Evolutionary conservation across 768 basidiomycete species (phyloP), one percentile per base, ranked within the genome.

Genomic region (Hericium coralloides): DNA sequence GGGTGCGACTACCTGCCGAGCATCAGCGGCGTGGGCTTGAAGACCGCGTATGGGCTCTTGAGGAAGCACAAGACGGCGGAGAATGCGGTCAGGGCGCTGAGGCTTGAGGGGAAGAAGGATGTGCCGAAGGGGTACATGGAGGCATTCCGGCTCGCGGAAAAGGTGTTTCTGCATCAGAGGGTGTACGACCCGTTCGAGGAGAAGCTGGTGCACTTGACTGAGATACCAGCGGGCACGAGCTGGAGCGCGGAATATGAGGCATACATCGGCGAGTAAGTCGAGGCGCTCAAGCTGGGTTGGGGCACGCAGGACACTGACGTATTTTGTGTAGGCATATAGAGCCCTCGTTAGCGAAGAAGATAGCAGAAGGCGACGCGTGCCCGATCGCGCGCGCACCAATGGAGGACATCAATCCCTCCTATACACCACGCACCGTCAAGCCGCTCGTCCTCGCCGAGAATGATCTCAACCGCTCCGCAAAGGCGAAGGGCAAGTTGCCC

Each of bases 1-100:
- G 93, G 93, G 15, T 95, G 93, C 67, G 93, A 95, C 68, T 95
- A 95, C 70, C 77, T 98, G 20, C 81, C 90, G 9, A 95, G 90
- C 63, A 91, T 99, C 52, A 82, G 81, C 22, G 95, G 95, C 1
- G 76, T 99, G 41, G 97, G 97, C 7, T 72, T 99, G 66, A 98
- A 97, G 78, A 98, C 92, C 12, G 94, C 97, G 6, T 89, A 87
- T 73, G 71, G 76, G 18, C 73, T 98, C 39, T 71, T 99, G 62
- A 76, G 86, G 65, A 92, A 90, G 68, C 82, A 90, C 79, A 90
- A 87, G 69, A 91, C 89, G 2, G 83, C 85, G 8, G 92, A 94
- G 65, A 89, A 88, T 66, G 89, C 87, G 38, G 74, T 98, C 26
- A 83, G 82, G 60, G 81, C 80, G 23, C 61, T 98, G 55, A 78